Conservation (phyloP, 306 rosid genomes). For the Calophaca sinica region DNA sequence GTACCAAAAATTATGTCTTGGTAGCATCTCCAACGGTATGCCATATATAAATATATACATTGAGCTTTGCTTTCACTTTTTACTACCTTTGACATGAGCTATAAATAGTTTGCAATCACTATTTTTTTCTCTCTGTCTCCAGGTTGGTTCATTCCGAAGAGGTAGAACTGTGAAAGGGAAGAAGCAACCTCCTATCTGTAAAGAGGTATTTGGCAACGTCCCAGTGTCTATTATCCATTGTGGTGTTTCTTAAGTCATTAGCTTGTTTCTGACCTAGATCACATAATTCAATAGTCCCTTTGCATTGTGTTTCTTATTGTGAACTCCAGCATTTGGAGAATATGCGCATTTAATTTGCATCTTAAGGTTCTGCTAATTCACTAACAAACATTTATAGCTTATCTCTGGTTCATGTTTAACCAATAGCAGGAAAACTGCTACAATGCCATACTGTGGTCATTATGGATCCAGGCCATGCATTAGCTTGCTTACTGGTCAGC, state of each 20-base stretch:
- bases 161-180: conserved; percentile 94
- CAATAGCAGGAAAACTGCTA: conserved; percentile 1
- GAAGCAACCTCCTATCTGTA: conserved; percentile 81
- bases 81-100: conserved; percentile 36
- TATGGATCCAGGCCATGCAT: not conserved
- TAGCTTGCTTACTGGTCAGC: no score
- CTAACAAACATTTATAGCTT: conserved; percentile 10
- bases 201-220: conserved; percentile 70
- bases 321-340: conserved; percentile 4
- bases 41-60: conserved; percentile 1
- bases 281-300: conserved; percentile 25
- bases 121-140: conserved; percentile 5
- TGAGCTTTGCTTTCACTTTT: conserved; percentile 1
- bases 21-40: conserved; percentile 82
- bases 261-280: conserved; percentile 19
- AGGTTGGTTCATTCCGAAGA: conserved; percentile 90
- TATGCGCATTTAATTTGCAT: not conserved
- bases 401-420: not conserved
- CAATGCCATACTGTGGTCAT: not conserved
- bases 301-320: not conserved
- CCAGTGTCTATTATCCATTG: conserved; percentile 18
- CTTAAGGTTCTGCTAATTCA: not conserved
- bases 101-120: conserved; percentile 37
- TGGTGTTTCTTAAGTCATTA: conserved; percentile 24
- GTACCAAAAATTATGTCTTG: conserved; percentile 64